Conservation (phyloP, 345 rosid genomes). For the Euphorbia lathyris region DNA sequence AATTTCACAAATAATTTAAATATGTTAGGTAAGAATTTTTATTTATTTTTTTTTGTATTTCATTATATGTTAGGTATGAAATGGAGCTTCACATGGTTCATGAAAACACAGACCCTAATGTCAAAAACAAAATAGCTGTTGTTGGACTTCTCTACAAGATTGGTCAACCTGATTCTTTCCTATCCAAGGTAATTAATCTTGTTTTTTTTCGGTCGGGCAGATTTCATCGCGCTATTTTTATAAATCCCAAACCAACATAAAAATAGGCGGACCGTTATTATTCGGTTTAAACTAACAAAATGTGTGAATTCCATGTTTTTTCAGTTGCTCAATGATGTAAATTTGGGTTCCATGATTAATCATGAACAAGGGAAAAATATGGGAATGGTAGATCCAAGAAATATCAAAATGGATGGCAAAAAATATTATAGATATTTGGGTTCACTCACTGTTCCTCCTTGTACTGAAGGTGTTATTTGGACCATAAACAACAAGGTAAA, state of each 20-base stretch:
- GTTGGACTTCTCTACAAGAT: slow-evolving; percentile 45
- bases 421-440: slow-evolving; percentile 63
- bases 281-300: not conserved
- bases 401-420: slow-evolving; percentile 45
- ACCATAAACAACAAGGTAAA: slow-evolving; percentile 49
- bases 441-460: slow-evolving; percentile 83
- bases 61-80: slow-evolving; percentile 44
- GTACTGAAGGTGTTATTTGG: slow-evolving; percentile 77
- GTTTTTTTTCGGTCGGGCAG: too few species aligned
- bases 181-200: slow-evolving; percentile 41
- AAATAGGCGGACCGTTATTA: too few species aligned
- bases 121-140: slow-evolving; percentile 39
- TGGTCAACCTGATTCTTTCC: slow-evolving; percentile 51
- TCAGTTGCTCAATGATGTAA: slow-evolving; percentile 33
- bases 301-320: not conserved
- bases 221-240: too few species aligned
- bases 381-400: slow-evolving; percentile 54
- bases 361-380: slow-evolving; percentile 17
- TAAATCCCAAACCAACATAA: too few species aligned
- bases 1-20: too few species aligned
- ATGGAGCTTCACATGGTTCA: slow-evolving; percentile 84
- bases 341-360: slow-evolving; percentile 23
- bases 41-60: not conserved
- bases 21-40: too few species aligned
- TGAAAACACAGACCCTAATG: slow-evolving; percentile 38